Conservation (phyloP, 1,284 basidiomycete species). For the Leccinum griseonigrum region DNA sequence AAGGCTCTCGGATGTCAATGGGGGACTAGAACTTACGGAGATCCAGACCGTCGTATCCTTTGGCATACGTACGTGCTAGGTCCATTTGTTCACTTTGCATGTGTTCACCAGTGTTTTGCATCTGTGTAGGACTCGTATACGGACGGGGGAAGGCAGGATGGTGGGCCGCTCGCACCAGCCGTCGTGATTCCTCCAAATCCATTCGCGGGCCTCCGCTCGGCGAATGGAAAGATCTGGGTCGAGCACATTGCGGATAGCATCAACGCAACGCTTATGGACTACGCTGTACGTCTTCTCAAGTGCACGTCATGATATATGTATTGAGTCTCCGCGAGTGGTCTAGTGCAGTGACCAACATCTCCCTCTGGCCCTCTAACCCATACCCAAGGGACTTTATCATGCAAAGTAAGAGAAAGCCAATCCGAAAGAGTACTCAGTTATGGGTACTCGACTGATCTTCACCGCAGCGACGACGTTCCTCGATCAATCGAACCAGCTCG, state of each 20-base stretch:
- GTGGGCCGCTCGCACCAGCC: conserved; percentile 32
- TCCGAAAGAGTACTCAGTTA: background rate
- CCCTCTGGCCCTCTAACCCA: conserved; percentile 38
- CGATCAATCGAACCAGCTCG: conserved; percentile 23
- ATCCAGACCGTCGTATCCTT: conserved; percentile 47
- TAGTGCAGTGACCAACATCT: conserved; percentile 36
- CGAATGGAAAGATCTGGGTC: conserved; percentile 37
- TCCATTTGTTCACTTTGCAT: background rate
- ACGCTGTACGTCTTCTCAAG: conserved; percentile 19
- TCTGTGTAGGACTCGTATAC: conserved; percentile 32
- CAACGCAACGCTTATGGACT: conserved; percentile 25
- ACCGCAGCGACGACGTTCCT: conserved; percentile 26
- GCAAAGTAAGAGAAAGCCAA: conserved; percentile 26
- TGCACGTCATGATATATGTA: background rate
- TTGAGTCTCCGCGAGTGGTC: conserved; percentile 25
- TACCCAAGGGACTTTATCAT: conserved; percentile 35
- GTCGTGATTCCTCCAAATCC: conserved; percentile 31
- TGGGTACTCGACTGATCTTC: background rate
- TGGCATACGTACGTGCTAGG: conserved; percentile 34
- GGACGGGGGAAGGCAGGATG: conserved; percentile 37
- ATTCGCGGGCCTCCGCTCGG: conserved; percentile 36
- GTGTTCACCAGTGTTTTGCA: background rate
- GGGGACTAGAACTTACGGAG: conserved; percentile 36
- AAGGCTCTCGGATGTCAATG: conserved; percentile 42
- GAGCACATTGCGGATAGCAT: conserved; percentile 28